Base-by-base conservation (phyloP, 2,329 filamentous ascomycete genomes). In the Fusarium ambrosium region DNA sequence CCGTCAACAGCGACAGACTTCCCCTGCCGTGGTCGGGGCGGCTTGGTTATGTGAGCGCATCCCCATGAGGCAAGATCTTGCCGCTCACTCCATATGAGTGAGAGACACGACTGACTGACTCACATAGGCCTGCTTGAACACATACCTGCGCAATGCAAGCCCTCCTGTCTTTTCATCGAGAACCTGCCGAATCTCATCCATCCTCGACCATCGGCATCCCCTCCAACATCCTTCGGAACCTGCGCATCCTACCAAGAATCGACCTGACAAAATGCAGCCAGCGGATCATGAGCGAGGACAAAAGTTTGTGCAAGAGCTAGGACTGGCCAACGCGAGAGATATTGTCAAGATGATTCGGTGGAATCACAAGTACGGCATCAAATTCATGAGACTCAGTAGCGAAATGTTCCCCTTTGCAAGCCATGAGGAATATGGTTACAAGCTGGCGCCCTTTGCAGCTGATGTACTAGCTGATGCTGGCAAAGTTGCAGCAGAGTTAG, bases 331-430 rank as follows among this genome's bases (percentile, higher is more conserved):
- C 82, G 93, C 94, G 1, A 88, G 90, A 45, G 96, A 98, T 77
- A 90, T 98, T 36, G 85, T 89, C 67, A 97, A 97, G 82, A 94
- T 98, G 90, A 79, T 98, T 10, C 89, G 91, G 2, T 98, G 96
- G 96, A 98, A 98, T 79, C 92, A 97, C 74, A 93, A 91, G 76
- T 98, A 96, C 74, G 92, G 93, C 43, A 98, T 98, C 83, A 95
- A 92, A 76, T 98, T 98, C 81, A 91, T 98, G 90, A 91, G 96
- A 1, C 86, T 98, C 22, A 97, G 94, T 76, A 97, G 94, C 64
- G 96, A 98, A 77, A 98, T 98, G 94, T 98, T 98, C 74, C 96
- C 96, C 0, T 98, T 98, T 81, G 96, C 96, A 2, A 97, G 94
- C 74, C 96, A 98, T 79, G 89, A 90, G 27, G 93, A 94, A 71